phyloP scores from a whole-genome alignment of 2,329 filamentous ascomycete species.

The Plenodomus lindquistii region DNA sequence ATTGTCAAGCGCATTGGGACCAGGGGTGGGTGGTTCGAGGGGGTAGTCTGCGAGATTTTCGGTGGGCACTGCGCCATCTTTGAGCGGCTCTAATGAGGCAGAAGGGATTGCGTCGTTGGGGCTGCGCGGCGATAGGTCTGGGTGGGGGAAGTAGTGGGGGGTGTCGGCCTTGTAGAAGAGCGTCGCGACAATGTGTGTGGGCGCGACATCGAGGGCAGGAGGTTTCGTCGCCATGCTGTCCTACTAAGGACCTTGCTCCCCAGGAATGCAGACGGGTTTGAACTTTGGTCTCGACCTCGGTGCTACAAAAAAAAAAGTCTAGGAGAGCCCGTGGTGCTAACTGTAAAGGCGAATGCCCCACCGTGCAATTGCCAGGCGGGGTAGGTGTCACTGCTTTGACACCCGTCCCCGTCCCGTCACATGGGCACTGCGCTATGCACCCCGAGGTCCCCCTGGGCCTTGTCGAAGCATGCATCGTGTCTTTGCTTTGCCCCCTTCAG shows the following conservation, averaged over 20 bases:
- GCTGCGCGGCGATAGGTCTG: conserved; percentile 49
- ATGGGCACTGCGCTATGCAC: neutral
- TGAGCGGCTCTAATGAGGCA: conserved; percentile 37
- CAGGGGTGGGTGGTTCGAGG: conserved; percentile 58
- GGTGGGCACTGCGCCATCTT: conserved; percentile 55
- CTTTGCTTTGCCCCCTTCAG: neutral
- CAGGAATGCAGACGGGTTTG: too few species aligned
- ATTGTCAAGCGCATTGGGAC: conserved; percentile 59
- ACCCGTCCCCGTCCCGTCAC: too few species aligned
- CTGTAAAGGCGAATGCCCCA: too few species aligned
- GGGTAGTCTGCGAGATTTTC: conserved; percentile 57
- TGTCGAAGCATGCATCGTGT: neutral
- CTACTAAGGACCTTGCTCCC: too few species aligned
- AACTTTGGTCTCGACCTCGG: too few species aligned
- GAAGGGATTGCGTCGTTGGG: conserved; percentile 36
- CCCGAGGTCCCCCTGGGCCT: neutral
- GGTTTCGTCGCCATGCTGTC: conserved; percentile 20
- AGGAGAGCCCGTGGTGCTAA: too few species aligned
- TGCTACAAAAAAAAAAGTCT: too few species aligned
- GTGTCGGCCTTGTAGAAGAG: conserved; percentile 44
- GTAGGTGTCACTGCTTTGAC: neutral
- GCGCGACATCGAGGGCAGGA: conserved; percentile 21
- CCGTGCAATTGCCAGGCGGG: too few species aligned
- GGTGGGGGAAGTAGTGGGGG: conserved; percentile 49
- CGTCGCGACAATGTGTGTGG: conserved; percentile 39